A percentile compares a stretch with the other conserved stretches of the same genome.
Conservation (phyloP, 805 yeast genomes). For the Saccharomycopsis fermentans region DNA sequence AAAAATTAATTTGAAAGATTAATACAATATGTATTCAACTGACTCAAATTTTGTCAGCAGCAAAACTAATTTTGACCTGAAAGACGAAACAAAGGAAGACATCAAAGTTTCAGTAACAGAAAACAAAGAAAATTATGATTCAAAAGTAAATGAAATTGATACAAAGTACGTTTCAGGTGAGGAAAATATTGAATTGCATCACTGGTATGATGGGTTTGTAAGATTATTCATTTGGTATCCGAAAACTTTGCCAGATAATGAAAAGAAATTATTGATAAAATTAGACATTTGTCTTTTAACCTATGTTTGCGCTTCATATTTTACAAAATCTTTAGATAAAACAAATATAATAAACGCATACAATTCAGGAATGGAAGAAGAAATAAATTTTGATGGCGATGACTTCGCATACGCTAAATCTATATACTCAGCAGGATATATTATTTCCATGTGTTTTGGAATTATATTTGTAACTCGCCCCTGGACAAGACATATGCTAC, state of each 20-base stretch:
- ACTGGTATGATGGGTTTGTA: not conserved
- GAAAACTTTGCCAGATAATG: slow-evolving; percentile 19
- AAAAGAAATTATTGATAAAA: slow-evolving; percentile 37
- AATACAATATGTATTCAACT: not conserved
- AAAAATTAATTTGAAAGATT: not conserved
- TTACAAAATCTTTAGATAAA: slow-evolving; percentile 46
- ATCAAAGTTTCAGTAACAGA: not conserved
- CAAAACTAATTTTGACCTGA: not conserved
- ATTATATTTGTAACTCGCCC: slow-evolving; percentile 46
- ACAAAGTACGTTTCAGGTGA: not conserved
- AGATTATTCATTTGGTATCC: slow-evolving; percentile 2
- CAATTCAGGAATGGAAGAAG: slow-evolving; percentile 52
- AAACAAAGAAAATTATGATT: not conserved
- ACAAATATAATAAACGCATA: slow-evolving; percentile 56
- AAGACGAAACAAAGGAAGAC: not conserved
- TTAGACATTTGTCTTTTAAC: slow-evolving; percentile 44
- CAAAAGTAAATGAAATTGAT: not conserved
- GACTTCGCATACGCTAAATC: slow-evolving; percentile 38
- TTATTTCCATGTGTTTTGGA: slow-evolving; percentile 51
- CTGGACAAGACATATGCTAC: slow-evolving; percentile 8
- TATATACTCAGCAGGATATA: slow-evolving; percentile 30
- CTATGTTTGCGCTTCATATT: slow-evolving; percentile 58
- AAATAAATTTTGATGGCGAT: slow-evolving; percentile 46
- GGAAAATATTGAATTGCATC: not conserved
- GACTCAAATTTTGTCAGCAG: too few species aligned